Conservation (phyloP, 2,329 filamentous ascomycete genomes). For the Pyrenophora graminea region DNA sequence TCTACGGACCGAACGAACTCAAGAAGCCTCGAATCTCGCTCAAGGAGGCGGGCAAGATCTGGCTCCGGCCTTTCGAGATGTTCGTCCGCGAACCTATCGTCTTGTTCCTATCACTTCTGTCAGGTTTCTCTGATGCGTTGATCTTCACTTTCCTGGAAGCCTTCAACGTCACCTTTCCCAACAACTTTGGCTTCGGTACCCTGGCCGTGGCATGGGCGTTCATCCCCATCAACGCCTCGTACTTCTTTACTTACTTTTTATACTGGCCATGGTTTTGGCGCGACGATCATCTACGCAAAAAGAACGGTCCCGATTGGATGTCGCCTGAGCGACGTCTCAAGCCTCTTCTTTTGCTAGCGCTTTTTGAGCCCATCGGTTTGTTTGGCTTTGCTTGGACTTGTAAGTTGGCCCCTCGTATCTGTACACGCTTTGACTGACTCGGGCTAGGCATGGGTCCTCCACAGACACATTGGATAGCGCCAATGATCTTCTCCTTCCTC, state of each 20-base stretch:
- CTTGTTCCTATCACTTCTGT: conserved; percentile 69
- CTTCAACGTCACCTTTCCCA: conserved; percentile 67
- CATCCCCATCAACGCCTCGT: conserved; percentile 60
- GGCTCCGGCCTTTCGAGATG: conserved; percentile 63
- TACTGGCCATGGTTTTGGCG: conserved; percentile 57
- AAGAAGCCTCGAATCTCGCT: conserved; percentile 31
- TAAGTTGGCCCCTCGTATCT: background rate
- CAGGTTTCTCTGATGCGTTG: conserved; percentile 73
- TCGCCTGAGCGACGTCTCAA: conserved; percentile 66
- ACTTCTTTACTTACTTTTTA: conserved; percentile 63
- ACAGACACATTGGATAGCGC: conserved; percentile 67
- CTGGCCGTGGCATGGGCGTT: conserved; percentile 62
- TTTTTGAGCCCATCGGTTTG: conserved; percentile 67
- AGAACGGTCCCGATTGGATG: conserved; percentile 51
- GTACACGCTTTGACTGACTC: background rate
- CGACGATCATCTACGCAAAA: conserved; percentile 47
- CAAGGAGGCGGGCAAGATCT: conserved; percentile 51
- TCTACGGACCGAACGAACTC: conserved; percentile 76
- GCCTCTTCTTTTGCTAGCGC: conserved; percentile 64
- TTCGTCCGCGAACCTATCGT: conserved; percentile 76
- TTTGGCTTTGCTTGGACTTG: conserved; percentile 72
- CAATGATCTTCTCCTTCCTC: conserved; percentile 66
- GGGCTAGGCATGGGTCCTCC: conserved; percentile 56
- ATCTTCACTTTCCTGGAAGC: conserved; percentile 79
- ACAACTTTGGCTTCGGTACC: conserved; percentile 64